Percentiles rank a stretch among this genome's conserved stretches.
These are phyloP conservation scores for Aspergillus unguis DNA, from an alignment of 2,329 filamentous ascomycete species.

Conservation along the genomic window DNA sequence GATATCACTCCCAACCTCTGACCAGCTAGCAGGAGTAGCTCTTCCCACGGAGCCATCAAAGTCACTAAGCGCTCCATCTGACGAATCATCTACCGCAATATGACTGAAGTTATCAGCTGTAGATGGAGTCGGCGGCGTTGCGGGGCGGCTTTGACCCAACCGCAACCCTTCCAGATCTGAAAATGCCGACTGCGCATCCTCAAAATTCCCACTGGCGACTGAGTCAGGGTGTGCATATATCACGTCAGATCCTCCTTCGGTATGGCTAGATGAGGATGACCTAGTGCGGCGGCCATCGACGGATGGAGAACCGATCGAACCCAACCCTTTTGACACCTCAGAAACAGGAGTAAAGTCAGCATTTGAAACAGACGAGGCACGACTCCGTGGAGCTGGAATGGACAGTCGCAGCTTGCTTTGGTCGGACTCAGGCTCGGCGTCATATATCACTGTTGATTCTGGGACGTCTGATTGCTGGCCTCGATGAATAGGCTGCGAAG, in stretches of 20 bases:
- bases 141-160: conserved; percentile 25
- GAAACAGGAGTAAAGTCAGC: conserved; percentile 47
- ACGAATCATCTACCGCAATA: conserved; percentile 31
- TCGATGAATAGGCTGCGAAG: conserved; percentile 27
- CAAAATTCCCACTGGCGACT: conserved; percentile 18
- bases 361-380: conserved; percentile 42
- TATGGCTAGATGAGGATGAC: conserved; percentile 27
- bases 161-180: conserved; percentile 19
- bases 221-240: conserved; percentile 34
- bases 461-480: conserved; percentile 16
- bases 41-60: conserved; percentile 32
- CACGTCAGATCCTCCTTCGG: conserved; percentile 30
- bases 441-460: conserved; percentile 7
- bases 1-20: conserved; percentile 44
- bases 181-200: conserved; percentile 21
- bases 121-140: conserved; percentile 38
- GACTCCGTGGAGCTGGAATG: conserved; percentile 36
- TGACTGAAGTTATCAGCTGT: conserved; percentile 38
- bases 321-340: conserved; percentile 31
- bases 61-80: conserved; percentile 41
- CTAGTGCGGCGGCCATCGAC: not conserved
- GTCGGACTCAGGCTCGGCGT: conserved; percentile 16
- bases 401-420: conserved; percentile 25
- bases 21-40: conserved; percentile 43
- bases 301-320: not conserved